Base-by-base conservation (phyloP, 805 yeast species). In the Monosporozyma servazzii region DNA sequence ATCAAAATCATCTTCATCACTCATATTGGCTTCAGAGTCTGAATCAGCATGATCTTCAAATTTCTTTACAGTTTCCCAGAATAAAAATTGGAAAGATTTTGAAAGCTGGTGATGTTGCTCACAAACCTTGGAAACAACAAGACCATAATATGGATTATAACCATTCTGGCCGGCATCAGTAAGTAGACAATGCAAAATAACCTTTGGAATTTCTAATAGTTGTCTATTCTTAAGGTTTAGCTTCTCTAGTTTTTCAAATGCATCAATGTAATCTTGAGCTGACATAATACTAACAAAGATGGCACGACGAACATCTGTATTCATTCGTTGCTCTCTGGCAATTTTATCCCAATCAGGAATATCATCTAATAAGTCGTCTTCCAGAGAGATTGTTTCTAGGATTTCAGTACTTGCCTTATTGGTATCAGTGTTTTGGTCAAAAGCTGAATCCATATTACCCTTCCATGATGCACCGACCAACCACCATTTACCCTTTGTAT, bases 401-500 rank as follows among this genome's bases (percentile, higher is more conserved):
- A 60, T 47, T 15, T 56, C 54, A 37, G 56, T 59, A 36, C 54
- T 53, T 17, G 56, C 53, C n/a, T 58, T 52, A 2, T 53, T 59
- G 2, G 58, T 57, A 2, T 58, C 63, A 21, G 15, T 13, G 7
- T n/a, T 13, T 27, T 29, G 17, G 8, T 62, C 66, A 27, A 65
- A 60, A 2, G 65, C 64, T 7, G 58, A 54, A 4, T 58, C 65
- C 44, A 69, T 74, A 51, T 73, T 70, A 2, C 96, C 96, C 61
- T 81, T 87, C 96, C 97, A 93, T 0, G 99, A 96, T 1, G 98
- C 87, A 48, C 99, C 99, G 30, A 93, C 91, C 31, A 93, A 74
- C 99, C 99, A 93, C 99, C 99, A 93, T 68, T 91, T 93, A 52
- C 99, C 99, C 56, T 81, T 80, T 0, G 84, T 79, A 13, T 84